A percentile compares a stretch with the other conserved stretches of the same genome.
Evolutionary conservation across 2,329 filamentous ascomycete species (phyloP).

Genomic region (Talaromyces sp.): DNA sequence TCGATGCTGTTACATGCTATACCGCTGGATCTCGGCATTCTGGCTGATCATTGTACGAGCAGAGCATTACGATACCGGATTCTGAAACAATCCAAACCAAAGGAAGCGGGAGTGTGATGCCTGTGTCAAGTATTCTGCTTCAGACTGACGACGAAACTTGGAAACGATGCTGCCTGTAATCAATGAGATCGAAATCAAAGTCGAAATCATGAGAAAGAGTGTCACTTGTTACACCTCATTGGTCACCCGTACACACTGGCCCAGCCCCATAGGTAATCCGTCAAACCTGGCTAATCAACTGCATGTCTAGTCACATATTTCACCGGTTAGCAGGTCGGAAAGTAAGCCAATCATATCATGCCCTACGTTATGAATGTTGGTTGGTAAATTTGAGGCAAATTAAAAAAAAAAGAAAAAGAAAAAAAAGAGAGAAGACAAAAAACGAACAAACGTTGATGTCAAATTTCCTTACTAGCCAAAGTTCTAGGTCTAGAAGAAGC

Average conservation of each 20-base stretch:
- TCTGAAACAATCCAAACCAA: neutral
- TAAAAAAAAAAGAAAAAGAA: no score
- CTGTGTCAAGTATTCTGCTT: neutral
- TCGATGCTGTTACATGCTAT: neutral
- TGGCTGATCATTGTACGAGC: neutral
- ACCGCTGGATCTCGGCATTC: neutral
- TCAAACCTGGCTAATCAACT: neutral
- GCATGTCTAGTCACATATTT: neutral
- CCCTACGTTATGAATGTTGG: no score
- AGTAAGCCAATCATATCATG: neutral
- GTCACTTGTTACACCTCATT: neutral
- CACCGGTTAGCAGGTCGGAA: neutral
- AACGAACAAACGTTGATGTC: neutral
- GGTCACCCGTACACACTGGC: neutral
- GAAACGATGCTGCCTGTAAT: neutral
- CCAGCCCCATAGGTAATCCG: slow-evolving; percentile 1
- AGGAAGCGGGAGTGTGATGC: neutral
- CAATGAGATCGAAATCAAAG: neutral
- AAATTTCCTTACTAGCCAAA: neutral
- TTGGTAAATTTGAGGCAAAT: neutral
- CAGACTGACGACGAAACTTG: neutral
- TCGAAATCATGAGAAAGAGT: neutral
- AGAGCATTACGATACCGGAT: neutral
- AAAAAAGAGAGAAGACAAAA: no score
- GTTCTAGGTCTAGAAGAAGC: neutral